Conservation (phyloP, 139 green algal species). For the Volvox reticuliferus region DNA sequence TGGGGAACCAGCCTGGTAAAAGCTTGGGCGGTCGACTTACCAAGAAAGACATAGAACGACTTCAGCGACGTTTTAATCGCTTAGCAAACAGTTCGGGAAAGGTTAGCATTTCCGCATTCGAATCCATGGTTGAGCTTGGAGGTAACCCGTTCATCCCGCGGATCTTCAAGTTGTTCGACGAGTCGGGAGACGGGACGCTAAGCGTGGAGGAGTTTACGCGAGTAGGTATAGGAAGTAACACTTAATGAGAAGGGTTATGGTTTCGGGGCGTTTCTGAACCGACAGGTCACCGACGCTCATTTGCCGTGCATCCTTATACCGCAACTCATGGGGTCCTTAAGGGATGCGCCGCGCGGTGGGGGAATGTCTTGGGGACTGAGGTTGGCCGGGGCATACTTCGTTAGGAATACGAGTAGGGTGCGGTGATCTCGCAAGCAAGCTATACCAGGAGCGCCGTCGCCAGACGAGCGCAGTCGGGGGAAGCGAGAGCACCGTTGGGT, state of each 20-base stretch:
- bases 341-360: too few species aligned
- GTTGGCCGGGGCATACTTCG: too few species aligned
- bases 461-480: too few species aligned
- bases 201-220: constrained; percentile 52
- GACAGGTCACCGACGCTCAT: too few species aligned
- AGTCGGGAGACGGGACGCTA: constrained; percentile 24
- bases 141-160: constrained; percentile 44
- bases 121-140: constrained; percentile 48
- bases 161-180: constrained; percentile 51
- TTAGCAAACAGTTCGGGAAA: not conserved
- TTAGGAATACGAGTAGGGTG: too few species aligned
- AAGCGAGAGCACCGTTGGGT: too few species aligned
- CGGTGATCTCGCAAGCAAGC: too few species aligned
- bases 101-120: constrained; percentile 15
- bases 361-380: too few species aligned
- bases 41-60: constrained; percentile 43
- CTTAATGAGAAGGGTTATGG: not conserved
- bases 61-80: constrained; percentile 34
- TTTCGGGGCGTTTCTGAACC: not conserved
- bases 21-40: not conserved
- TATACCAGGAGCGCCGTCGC: too few species aligned
- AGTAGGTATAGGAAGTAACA: not conserved
- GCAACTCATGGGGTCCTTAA: too few species aligned
- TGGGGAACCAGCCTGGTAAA: constrained; percentile 23
- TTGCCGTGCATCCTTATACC: too few species aligned